Evolutionary conservation across 768 basidiomycete genomes (phyloP).

Genomic region (Tylopilus sp.): DNA sequence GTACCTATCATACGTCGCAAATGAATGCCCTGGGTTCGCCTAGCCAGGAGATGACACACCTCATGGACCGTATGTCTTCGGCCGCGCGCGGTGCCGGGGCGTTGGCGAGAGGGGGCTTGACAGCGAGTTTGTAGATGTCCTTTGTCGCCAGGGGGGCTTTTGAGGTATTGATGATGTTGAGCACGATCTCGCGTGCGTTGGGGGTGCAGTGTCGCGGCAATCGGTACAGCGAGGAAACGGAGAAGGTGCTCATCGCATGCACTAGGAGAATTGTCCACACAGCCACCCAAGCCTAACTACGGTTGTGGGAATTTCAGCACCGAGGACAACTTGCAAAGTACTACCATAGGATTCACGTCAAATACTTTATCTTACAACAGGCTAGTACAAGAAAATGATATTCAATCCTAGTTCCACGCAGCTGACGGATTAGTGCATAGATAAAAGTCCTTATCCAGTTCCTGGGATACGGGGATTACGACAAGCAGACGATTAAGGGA

Average conservation of each 20-base stretch:
- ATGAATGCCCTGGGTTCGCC: no score
- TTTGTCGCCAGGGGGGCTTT: conserved; percentile 24
- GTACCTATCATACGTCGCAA: conserved; percentile 37
- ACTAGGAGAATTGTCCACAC: not conserved
- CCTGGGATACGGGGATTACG: conserved; percentile 14
- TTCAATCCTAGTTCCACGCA: not conserved
- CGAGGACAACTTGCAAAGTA: no score
- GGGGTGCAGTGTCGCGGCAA: conserved; percentile 23
- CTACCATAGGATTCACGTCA: no score
- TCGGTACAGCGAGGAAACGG: conserved; percentile 20
- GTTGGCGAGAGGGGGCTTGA: conserved; percentile 8
- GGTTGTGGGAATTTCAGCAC: no score
- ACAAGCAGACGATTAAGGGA: not conserved
- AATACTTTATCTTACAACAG: no score
- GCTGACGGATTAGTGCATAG: conserved; percentile 1
- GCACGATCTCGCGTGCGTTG: conserved; percentile 20
- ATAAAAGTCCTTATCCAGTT: conserved; percentile 18
- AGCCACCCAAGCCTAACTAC: not conserved
- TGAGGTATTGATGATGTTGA: conserved; percentile 21
- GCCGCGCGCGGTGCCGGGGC: conserved; percentile 38
- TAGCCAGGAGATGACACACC: conserved; percentile 31
- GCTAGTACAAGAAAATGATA: no score
- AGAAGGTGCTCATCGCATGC: conserved; percentile 6
- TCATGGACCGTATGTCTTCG: conserved; percentile 53
- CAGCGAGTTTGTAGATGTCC: conserved; percentile 24